Conservation (phyloP, 2,329 filamentous ascomycete genomes). For the Spiromastix sp. region DNA sequence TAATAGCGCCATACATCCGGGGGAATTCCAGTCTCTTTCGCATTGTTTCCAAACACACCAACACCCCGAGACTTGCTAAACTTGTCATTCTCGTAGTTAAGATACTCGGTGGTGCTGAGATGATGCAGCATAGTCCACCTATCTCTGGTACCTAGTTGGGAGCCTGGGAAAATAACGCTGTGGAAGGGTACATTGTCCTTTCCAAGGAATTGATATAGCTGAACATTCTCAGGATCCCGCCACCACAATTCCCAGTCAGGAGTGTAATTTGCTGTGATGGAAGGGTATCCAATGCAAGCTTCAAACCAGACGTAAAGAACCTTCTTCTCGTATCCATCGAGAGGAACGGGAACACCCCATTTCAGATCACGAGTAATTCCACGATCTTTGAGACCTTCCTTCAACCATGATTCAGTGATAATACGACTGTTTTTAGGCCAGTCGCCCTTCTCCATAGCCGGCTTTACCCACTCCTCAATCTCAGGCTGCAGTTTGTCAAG, state of each 20-base stretch:
- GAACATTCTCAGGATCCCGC: conserved; percentile 69
- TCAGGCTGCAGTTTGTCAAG: conserved; percentile 72
- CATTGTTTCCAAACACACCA: conserved; percentile 76
- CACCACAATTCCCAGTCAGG: conserved; percentile 81
- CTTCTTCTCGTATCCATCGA: conserved; percentile 51
- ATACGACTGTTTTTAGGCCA: conserved; percentile 36
- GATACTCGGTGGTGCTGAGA: conserved; percentile 71
- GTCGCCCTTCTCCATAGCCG: conserved; percentile 58
- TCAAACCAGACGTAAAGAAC: conserved; percentile 83
- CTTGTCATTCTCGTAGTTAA: conserved; percentile 72
- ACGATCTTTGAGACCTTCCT: conserved; percentile 66
- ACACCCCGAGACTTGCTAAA: conserved; percentile 77
- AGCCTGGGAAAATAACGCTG: conserved; percentile 73
- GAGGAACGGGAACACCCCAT: conserved; percentile 56
- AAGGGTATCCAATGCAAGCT: conserved; percentile 75
- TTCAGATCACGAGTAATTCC: conserved; percentile 79
- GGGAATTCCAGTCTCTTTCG: conserved; percentile 65
- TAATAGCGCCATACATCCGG: conserved; percentile 78
- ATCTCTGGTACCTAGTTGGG: conserved; percentile 67
- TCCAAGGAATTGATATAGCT: conserved; percentile 81
- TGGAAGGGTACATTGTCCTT: conserved; percentile 74
- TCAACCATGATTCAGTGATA: conserved; percentile 38
- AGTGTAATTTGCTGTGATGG: conserved; percentile 75
- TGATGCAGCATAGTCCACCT: conserved; percentile 77
- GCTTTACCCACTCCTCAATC: conserved; percentile 67